phyloP scores from a whole-genome alignment of 202 grass and related monocot species.

The Digitaria exilis region DNA sequence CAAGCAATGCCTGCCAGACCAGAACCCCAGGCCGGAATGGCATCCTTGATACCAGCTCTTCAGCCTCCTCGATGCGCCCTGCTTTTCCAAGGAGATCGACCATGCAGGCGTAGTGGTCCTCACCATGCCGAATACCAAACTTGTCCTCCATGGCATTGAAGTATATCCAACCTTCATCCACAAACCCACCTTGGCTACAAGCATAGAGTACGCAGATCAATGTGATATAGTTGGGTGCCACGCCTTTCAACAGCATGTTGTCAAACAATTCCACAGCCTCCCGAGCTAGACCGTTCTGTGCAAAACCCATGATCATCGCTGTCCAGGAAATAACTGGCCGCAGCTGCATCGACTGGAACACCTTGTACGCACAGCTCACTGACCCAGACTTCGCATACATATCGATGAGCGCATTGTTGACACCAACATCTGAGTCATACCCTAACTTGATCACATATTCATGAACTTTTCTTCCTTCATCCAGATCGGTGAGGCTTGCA shows the following conservation, averaged over 20 bases:
- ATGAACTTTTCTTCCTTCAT: conserved; percentile 49
- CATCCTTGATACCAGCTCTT: conserved; percentile 56
- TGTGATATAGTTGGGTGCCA: conserved; percentile 51
- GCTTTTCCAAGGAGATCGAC: conserved; percentile 67
- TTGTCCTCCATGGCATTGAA: conserved; percentile 53
- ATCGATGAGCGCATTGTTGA: conserved; percentile 59
- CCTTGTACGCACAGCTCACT: conserved; percentile 34
- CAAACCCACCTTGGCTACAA: conserved; percentile 57
- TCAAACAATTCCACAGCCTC: conserved; percentile 51
- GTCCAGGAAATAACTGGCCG: conserved; percentile 50
- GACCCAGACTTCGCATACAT: conserved; percentile 64
- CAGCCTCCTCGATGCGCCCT: conserved; percentile 48
- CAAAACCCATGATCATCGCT: conserved; percentile 63
- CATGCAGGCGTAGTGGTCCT: conserved; percentile 72
- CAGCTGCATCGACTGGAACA: conserved; percentile 52
- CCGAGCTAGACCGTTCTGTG: conserved; percentile 37
- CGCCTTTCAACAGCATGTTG: conserved; percentile 42
- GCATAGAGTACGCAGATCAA: conserved; percentile 53
- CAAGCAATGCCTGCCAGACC: conserved; percentile 56
- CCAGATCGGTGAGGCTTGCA: conserved; percentile 23
- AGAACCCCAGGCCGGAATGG: conserved; percentile 46
- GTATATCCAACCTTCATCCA: conserved; percentile 60
- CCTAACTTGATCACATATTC: conserved; percentile 52
- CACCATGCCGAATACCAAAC: conserved; percentile 42
- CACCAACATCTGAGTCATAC: conserved; percentile 31